These are phyloP conservation scores for Kwoniella shandongensis DNA, from an alignment of 768 basidiomycete genomes.

Conservation along the genomic window DNA sequence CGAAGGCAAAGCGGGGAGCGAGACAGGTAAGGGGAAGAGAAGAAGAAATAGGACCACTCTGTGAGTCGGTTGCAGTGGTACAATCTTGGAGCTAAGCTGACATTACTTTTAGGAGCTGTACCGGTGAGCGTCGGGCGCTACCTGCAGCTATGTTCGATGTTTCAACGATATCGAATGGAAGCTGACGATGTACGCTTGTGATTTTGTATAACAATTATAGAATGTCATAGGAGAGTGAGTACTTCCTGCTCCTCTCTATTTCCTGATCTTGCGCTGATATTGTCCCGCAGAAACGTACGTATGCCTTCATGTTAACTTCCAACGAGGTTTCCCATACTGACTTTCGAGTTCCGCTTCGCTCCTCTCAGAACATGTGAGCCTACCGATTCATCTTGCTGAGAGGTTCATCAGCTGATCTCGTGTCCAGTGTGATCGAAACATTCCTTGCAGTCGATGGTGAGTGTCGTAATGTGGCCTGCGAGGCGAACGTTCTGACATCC, in stretches of 20 bases:
- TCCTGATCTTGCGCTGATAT: constrained; percentile 2
- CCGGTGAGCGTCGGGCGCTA: constrained; percentile 22
- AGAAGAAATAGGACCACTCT: constrained; percentile 43
- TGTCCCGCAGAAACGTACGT: constrained; percentile 42
- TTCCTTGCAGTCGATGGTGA: constrained; percentile 49
- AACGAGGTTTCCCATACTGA: too few species aligned
- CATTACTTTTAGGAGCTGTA: constrained; percentile 36
- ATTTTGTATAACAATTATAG: too few species aligned
- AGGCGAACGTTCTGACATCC: neutral
- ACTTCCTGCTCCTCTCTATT: neutral
- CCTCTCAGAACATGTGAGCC: constrained; percentile 45
- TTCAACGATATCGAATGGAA: too few species aligned
- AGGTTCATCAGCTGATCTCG: constrained; percentile 2
- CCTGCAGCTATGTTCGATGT: too few species aligned
- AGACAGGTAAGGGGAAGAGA: constrained; percentile 32
- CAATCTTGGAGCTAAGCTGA: neutral
- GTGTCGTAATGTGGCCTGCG: too few species aligned
- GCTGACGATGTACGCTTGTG: too few species aligned
- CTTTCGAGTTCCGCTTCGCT: neutral
- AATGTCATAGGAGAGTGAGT: constrained; percentile 51
- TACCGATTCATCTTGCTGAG: neutral
- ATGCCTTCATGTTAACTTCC: neutral
- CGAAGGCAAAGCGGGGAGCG: constrained; percentile 12
- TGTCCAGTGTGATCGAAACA: constrained; percentile 48
- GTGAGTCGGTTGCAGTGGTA: constrained; percentile 24